Evolutionary conservation across 306 rosid genomes (phyloP), one percentile per base, ranked within the genome.

Genomic region (Cercis canadensis): DNA sequence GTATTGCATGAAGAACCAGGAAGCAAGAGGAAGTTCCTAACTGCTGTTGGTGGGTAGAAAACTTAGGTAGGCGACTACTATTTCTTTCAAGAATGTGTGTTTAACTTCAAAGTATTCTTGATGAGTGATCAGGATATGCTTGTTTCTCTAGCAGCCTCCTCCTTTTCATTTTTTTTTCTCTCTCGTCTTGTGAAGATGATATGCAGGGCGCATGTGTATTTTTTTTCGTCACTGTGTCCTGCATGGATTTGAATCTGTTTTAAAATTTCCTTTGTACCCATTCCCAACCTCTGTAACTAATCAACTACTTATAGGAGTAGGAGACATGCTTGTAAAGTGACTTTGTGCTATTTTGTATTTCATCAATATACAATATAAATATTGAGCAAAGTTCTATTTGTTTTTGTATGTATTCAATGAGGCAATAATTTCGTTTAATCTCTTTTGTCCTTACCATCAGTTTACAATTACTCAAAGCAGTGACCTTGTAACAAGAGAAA

Each of bases 1-100:
- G 83, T 59, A 57, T 78, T 94, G 83, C 88, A 80, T 29, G 96
- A 89, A 89, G 99, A 94, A 47, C 88, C 96, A 39, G 75, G 43
- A 36, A 89, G 88, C 89, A 86, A 80, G 86, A 75, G 67, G 80
- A 90, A 89, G 87, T 89, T 86, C 77, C 72, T 94, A 62, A 81
- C 88, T 44, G 91, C 97, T 12, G 69, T 87, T 32, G 87, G 86
- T 72, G 75, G 81, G 79, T 87, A 80, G 76, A 70, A 67, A 60
- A 52, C n/a, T n/a, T n/a, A n/a, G n/a, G n/a, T n/a, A n/a, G n/a
- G n/a, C n/a, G n/a, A n/a, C 19, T 63, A 60, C 69, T 47, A 15
- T 69, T 72, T 62, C 40, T 52, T 62, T 53, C 17, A 47, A 69
- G 57, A 69, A 46, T 39, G 76, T 75, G 79, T 69, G 73, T 78